Conservation (phyloP, 805 yeast genomes). For the Wickerhamiella domercqiae region DNA sequence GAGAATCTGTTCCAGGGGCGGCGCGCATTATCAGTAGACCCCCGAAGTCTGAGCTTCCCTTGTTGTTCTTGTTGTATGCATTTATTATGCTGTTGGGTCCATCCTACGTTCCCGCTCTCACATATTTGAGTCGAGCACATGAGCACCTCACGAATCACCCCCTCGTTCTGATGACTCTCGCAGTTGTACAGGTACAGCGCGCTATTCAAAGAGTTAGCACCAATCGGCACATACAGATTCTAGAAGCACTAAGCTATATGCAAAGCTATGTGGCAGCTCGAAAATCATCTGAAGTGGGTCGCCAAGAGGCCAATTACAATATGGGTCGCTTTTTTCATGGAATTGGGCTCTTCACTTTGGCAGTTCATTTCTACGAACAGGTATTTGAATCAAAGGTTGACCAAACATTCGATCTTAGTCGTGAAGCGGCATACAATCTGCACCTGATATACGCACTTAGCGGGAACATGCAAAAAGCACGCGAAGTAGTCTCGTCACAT, state of each 20-base stretch:
- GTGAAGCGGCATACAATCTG: constrained; percentile 78
- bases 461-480: constrained; percentile 57
- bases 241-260: constrained; percentile 73
- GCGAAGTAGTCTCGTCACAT: constrained; percentile 47
- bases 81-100: constrained; percentile 66
- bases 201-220: constrained; percentile 81
- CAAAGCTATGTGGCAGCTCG: constrained; percentile 53
- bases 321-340: constrained; percentile 75
- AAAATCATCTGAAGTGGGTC: constrained; percentile 17
- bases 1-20: constrained; percentile 50
- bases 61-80: constrained; percentile 64
- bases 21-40: constrained; percentile 38
- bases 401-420: constrained; percentile 41
- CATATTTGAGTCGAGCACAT: constrained; percentile 60
- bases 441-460: constrained; percentile 57
- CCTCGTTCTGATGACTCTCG: constrained; percentile 56
- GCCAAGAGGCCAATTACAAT: constrained; percentile 70
- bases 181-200: constrained; percentile 70
- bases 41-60: constrained; percentile 31
- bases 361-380: constrained; percentile 55
- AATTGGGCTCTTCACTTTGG: constrained; percentile 60
- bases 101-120: constrained; percentile 69
- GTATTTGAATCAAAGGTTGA: constrained; percentile 30
- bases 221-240: constrained; percentile 71
- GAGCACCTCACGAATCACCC: constrained; percentile 60